phyloP scores from a whole-genome alignment of 2,329 filamentous ascomycete species.

The Ilyonectria robusta region DNA sequence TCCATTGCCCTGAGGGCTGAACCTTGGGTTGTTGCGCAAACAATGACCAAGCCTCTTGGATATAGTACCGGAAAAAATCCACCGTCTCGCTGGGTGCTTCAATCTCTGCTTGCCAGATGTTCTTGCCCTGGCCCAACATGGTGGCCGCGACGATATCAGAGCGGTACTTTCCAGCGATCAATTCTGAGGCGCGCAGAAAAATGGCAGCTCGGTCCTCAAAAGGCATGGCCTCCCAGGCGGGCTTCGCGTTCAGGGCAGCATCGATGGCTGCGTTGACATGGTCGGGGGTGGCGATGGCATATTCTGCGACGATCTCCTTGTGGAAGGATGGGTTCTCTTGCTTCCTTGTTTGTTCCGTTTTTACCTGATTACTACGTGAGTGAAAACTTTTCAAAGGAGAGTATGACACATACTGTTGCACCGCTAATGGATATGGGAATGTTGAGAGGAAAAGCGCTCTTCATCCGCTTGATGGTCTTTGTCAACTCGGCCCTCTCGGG shows the following conservation, averaged over 20 bases:
- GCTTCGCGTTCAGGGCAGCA: slow-evolving; percentile 36
- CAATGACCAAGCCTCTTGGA: slow-evolving; percentile 38
- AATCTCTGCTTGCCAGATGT: slow-evolving; percentile 40
- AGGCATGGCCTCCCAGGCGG: slow-evolving; percentile 33
- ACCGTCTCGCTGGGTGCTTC: slow-evolving; percentile 42
- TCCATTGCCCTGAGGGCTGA: slow-evolving; percentile 32
- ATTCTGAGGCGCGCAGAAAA: slow-evolving; percentile 36
- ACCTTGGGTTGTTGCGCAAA: slow-evolving; percentile 31
- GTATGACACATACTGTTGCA: background rate
- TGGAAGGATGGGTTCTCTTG: slow-evolving; percentile 39
- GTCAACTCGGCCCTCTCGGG: slow-evolving; percentile 36
- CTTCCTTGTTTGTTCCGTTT: slow-evolving; percentile 28
- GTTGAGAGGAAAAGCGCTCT: slow-evolving; percentile 33
- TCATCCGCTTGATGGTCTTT: slow-evolving; percentile 34
- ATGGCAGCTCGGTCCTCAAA: slow-evolving; percentile 39
- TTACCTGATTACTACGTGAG: slow-evolving; percentile 1
- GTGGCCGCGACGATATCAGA: slow-evolving; percentile 38
- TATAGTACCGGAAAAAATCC: slow-evolving; percentile 53
- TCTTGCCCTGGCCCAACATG: slow-evolving; percentile 42
- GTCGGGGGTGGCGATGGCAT: slow-evolving; percentile 34
- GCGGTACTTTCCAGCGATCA: slow-evolving; percentile 40
- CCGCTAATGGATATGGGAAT: slow-evolving; percentile 36
- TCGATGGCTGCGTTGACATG: slow-evolving; percentile 40
- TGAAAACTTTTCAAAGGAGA: accelerated
- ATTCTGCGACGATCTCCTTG: slow-evolving; percentile 34